phyloP scores from a whole-genome alignment of 2,329 filamentous ascomycete species.

The Claviceps humidiphila region DNA sequence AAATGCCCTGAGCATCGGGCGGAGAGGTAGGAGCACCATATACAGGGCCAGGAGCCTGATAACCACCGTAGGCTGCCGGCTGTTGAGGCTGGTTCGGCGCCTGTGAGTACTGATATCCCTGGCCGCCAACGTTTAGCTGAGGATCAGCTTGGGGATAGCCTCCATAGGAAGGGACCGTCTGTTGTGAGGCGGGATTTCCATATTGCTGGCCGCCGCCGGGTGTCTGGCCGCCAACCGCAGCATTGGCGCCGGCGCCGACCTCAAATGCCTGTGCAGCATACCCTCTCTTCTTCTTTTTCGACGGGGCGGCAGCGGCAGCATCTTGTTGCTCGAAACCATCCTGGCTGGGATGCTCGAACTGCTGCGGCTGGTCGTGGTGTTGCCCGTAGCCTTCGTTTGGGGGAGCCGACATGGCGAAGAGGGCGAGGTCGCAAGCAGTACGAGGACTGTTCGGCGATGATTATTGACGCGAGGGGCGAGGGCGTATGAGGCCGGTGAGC shows the following conservation, averaged over 20 bases:
- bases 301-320: constrained; percentile 27
- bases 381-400: constrained; percentile 42
- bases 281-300: constrained; percentile 80
- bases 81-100: constrained; percentile 31
- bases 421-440: constrained; percentile 8
- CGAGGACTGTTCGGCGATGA: constrained; percentile 13
- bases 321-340: constrained; percentile 18
- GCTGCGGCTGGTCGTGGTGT: constrained; percentile 29
- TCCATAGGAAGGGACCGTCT: constrained; percentile 37
- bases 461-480: constrained; percentile 3
- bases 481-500: constrained; percentile 2
- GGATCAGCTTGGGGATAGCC: constrained; percentile 42
- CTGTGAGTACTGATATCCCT: constrained; percentile 29
- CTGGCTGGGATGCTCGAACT: constrained; percentile 26
- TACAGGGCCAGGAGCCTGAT: constrained; percentile 41
- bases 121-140: constrained; percentile 21
- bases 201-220: constrained; percentile 28
- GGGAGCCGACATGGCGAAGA: constrained; percentile 42
- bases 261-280: constrained; percentile 94
- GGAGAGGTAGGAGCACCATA: constrained; percentile 34
- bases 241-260: constrained; percentile 79
- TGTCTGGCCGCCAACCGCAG: constrained; percentile 36
- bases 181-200: constrained; percentile 30
- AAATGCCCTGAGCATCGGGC: constrained; percentile 36
- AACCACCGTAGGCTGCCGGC: constrained; percentile 26